phyloP scores from a whole-genome alignment of 768 basidiomycete species.

The Leccinum rimulosum region DNA sequence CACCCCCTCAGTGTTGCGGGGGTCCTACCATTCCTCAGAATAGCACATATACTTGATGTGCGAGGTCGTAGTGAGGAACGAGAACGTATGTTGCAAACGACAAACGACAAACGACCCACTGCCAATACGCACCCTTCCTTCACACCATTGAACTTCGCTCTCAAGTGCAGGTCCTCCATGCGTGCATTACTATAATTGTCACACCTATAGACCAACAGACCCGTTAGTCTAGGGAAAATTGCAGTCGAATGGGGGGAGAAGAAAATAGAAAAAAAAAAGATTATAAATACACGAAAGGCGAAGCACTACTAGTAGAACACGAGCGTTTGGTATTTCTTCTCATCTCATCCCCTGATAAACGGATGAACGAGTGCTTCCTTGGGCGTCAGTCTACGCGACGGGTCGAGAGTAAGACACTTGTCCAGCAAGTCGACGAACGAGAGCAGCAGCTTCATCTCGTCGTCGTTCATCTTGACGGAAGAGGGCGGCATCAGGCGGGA shows the following conservation, averaged over 20 bases:
- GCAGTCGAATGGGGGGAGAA: not conserved
- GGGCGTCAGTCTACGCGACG: conserved; percentile 81
- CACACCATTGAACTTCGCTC: not conserved
- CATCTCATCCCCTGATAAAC: conserved; percentile 63
- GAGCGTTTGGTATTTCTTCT: conserved; percentile 10
- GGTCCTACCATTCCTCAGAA: conserved; percentile 6
- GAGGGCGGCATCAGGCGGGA: conserved; percentile 79
- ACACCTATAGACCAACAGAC: conserved; percentile 11
- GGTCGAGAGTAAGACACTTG: conserved; percentile 86
- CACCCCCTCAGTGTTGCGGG: not conserved
- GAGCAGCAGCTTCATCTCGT: conserved; percentile 75
- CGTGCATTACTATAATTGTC: not conserved
- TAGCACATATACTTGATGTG: conserved; percentile 17
- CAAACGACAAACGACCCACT: not conserved
- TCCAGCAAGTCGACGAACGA: conserved; percentile 90
- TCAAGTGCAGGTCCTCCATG: not conserved
- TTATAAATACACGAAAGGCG: conserved; percentile 25
- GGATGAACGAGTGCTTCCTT: conserved; percentile 86
- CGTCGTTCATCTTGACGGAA: conserved; percentile 79
- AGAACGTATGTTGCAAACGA: not conserved
- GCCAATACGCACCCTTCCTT: conserved; percentile 3
- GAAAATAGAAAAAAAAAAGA: not conserved
- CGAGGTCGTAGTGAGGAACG: conserved; percentile 12
- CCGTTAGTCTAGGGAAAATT: conserved; percentile 10
- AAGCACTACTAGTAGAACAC: conserved; percentile 12